Conservation (phyloP, 257 asterid species). For the Penstemon eatonii region DNA sequence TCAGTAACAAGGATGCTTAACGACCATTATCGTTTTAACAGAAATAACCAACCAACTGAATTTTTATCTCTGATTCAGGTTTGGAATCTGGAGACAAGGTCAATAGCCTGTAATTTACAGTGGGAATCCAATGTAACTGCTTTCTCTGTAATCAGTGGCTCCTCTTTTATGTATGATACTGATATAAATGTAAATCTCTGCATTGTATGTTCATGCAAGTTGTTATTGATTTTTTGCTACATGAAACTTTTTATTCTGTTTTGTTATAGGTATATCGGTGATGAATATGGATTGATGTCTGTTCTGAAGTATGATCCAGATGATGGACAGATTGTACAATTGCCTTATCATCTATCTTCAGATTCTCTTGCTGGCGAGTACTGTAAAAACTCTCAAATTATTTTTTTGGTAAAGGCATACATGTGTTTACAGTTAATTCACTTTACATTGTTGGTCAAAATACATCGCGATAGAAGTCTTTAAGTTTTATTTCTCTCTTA, state of each 20-base stretch:
- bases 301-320: conserved; percentile 63
- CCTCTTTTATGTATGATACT: conserved; percentile 69
- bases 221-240: conserved; percentile 21
- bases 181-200: conserved; percentile 27
- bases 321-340: conserved; percentile 48
- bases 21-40: background rate
- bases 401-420: conserved; percentile 7
- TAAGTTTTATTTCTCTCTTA: conserved; percentile 16
- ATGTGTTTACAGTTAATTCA: conserved; percentile 16
- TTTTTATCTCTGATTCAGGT: conserved; percentile 48
- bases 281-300: conserved; percentile 74
- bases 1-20: conserved; percentile 12
- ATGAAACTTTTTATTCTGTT: conserved; percentile 33
- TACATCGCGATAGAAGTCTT: conserved; percentile 9
- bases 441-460: conserved; percentile 4
- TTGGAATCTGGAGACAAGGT: conserved; percentile 76
- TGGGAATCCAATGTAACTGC: conserved; percentile 91
- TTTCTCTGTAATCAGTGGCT: conserved; percentile 79
- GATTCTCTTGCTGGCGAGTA: conserved; percentile 64
- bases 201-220: conserved; percentile 14
- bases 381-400: background rate
- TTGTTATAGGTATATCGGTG: conserved; percentile 74
- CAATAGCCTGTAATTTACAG: conserved; percentile 63
- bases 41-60: conserved; percentile 23
- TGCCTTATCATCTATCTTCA: conserved; percentile 67